Evolutionary conservation across 306 rosid genomes (phyloP), one percentile per base, ranked within the genome.

Genomic region (Sicyos edulis): DNA sequence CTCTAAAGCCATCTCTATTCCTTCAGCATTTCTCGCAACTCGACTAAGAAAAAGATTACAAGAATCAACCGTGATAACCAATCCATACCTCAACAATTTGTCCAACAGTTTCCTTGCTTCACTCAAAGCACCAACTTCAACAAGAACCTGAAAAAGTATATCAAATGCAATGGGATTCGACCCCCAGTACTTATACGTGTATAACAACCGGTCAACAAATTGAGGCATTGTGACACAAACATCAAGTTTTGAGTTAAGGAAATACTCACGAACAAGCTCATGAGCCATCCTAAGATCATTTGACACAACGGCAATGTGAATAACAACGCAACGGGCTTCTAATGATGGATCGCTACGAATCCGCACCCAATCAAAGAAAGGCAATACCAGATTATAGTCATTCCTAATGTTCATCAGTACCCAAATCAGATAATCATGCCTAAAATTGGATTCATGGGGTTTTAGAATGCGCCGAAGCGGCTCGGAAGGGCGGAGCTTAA

Each of bases 151-250:
- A 76, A 92, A 89, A 68, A 82, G 84, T 60, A 92, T 78, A 75
- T 92, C 92, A 71, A 89, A 92, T 29, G 87, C 87, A 79, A 74
- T 75, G 54, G 98, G 96, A 32, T 88, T 85, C 29, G 89, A 80
- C 61, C 91, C 91, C 96, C 93, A 91, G 14, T 86, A 84, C 82
- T 91, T 91, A 50, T 91, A 89, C 8, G 97, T 91, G 83, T 89
- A 89, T 56, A 89, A 89, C 78, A 91, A 56, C 63, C 82, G 77
- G 74, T 87, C 88, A 20, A 75, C 75, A 82, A 89, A 91, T 40
- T 66, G 78, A 69, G 75, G 67, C 74, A 79, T 81, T 10, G 77
- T 71, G 52, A 56, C 71, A 19, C 60, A 29, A 21, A 62, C 75
- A 72, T 83, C 90, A 17, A 80, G 67, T 67, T 84, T 77, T 3